Evolutionary conservation across 1,139 yeast genomes (phyloP).

Genomic region (Yamadazyma sp.): DNA sequence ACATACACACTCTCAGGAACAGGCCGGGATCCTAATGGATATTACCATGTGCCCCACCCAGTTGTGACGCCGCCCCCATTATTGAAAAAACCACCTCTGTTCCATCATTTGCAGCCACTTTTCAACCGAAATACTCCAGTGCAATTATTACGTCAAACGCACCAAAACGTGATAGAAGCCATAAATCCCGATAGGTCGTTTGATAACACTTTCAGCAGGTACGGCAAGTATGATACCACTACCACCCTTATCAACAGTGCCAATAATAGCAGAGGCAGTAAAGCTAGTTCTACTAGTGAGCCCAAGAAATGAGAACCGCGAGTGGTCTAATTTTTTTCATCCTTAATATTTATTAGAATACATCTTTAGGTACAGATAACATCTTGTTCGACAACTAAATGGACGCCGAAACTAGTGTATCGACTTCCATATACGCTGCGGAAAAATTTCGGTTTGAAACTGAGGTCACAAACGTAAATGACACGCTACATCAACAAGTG

Average conservation of each 20-base stretch:
- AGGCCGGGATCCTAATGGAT: background rate
- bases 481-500: background rate
- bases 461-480: conserved; percentile 1
- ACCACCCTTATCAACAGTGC: conserved; percentile 20
- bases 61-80: background rate
- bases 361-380: too few species aligned
- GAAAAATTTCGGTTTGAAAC: conserved; percentile 3
- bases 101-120: conserved; percentile 16
- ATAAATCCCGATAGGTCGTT: conserved; percentile 19
- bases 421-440: conserved; percentile 2
- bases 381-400: too few species aligned
- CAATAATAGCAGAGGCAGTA: conserved; percentile 22
- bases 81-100: conserved; percentile 7
- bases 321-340: background rate
- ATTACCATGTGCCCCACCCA: background rate
- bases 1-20: background rate
- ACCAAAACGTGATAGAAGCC: conserved; percentile 21
- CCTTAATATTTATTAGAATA: background rate
- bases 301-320: conserved; percentile 2
- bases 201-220: conserved; percentile 20
- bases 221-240: conserved; percentile 29
- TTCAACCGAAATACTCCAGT: conserved; percentile 21
- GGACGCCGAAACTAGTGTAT: too few species aligned
- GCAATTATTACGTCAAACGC: conserved; percentile 22
- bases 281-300: background rate